Evolutionary conservation across 306 rosid genomes (phyloP).

Genomic region (Crataegus laevigata): DNA sequence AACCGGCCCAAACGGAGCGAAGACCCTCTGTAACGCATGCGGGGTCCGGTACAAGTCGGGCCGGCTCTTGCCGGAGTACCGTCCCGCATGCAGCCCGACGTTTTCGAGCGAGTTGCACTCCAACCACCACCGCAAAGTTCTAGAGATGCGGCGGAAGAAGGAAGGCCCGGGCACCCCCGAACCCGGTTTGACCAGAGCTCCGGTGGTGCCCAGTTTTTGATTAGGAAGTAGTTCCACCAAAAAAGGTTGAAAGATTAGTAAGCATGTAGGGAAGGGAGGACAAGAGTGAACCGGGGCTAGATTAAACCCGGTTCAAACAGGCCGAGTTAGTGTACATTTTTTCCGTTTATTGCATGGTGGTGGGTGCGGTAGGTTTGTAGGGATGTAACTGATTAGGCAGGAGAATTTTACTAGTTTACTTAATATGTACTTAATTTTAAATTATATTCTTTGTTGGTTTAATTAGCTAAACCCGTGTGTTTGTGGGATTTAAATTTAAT

Average conservation of each 20-base stretch:
- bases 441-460: not conserved
- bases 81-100: slow-evolving; percentile 98
- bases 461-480: not conserved
- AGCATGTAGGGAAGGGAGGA: slow-evolving; percentile 11
- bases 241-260: not conserved
- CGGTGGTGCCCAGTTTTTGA: slow-evolving; percentile 52
- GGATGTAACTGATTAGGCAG: slow-evolving; percentile 40
- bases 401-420: not conserved
- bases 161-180: slow-evolving; percentile 23
- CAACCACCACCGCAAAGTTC: slow-evolving; percentile 92
- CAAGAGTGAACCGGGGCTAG: slow-evolving; percentile 16
- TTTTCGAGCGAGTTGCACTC: slow-evolving; percentile 79
- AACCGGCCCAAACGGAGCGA: slow-evolving; percentile 83
- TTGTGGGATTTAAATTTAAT: not conserved
- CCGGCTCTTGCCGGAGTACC: slow-evolving; percentile 77
- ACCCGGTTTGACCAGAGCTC: slow-evolving; percentile 19
- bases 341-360: slow-evolving; percentile 4
- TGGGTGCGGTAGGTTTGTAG: slow-evolving; percentile 43
- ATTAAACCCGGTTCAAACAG: slow-evolving; percentile 32
- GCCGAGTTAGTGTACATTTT: slow-evolving; percentile 42
- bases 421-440: not conserved
- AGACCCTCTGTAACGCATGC: slow-evolving; percentile 82
- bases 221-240: not conserved
- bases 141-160: slow-evolving; percentile 91
- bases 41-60: slow-evolving; percentile 94